phyloP scores from a whole-genome alignment of 2,329 filamentous ascomycete genomes.

The Fusarium compactum region DNA sequence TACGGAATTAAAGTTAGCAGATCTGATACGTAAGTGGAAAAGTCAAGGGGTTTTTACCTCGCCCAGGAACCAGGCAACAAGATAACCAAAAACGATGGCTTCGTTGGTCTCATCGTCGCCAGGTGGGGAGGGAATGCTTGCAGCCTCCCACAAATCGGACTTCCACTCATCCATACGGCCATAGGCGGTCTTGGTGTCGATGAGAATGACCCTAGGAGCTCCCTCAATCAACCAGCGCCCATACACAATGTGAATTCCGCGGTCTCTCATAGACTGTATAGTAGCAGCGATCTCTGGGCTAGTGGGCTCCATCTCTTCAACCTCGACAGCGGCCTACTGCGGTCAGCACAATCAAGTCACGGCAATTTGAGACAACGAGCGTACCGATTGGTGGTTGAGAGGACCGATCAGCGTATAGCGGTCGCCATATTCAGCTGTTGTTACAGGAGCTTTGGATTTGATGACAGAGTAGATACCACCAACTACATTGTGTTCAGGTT shows the following conservation, averaged over 20 bases:
- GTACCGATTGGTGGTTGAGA: constrained; percentile 88
- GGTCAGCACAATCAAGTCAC: constrained; percentile 14
- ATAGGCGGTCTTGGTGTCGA: constrained; percentile 95
- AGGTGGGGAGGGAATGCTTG: constrained; percentile 92
- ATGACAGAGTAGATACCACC: constrained; percentile 99
- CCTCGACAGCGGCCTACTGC: constrained; percentile 89
- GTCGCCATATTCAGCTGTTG: constrained; percentile 98
- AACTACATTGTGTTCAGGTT: constrained; percentile 65
- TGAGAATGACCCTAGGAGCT: constrained; percentile 90
- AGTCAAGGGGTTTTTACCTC: constrained; percentile 71
- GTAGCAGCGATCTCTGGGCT: constrained; percentile 83
- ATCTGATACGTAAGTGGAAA: constrained; percentile 8
- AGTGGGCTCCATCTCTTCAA: constrained; percentile 89
- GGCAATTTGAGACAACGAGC: constrained; percentile 47
- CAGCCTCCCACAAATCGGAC: constrained; percentile 90
- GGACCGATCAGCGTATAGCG: constrained; percentile 96
- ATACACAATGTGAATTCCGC: constrained; percentile 90
- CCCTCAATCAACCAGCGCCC: constrained; percentile 98
- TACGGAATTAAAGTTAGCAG: constrained; percentile 54
- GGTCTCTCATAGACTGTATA: constrained; percentile 91
- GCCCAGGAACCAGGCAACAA: constrained; percentile 97
- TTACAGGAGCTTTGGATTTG: constrained; percentile 98
- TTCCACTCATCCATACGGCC: constrained; percentile 96
- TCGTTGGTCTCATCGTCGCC: constrained; percentile 97
- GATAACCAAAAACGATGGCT: constrained; percentile 95